Evolutionary conservation across 495 filamentous ascomycete species (phyloP).

Genomic region (Letharia columbiana): DNA sequence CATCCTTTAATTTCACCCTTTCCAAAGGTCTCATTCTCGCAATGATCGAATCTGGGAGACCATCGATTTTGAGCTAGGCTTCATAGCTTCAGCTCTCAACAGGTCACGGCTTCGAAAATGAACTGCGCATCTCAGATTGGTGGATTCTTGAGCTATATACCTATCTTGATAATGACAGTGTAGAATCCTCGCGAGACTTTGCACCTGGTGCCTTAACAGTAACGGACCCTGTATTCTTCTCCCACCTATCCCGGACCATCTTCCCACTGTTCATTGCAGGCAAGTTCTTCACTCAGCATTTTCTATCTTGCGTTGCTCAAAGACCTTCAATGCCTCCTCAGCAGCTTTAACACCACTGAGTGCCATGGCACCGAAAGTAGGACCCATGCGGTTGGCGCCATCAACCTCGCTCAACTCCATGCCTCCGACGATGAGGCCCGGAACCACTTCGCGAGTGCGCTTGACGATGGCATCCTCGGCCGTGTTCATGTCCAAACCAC

Average conservation of each 20-base stretch:
- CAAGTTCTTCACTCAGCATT: constrained; percentile 16
- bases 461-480: constrained; percentile 90
- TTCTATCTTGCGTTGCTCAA: constrained; percentile 64
- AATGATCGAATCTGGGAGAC: no score
- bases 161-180: neutral
- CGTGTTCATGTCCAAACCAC: constrained; percentile 79
- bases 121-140: neutral
- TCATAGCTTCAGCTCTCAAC: neutral
- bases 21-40: no score
- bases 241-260: neutral
- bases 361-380: constrained; percentile 76
- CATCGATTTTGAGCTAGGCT: neutral
- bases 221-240: neutral
- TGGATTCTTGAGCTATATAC: neutral
- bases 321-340: constrained; percentile 69
- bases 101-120: neutral
- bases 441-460: constrained; percentile 75
- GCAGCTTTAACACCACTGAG: constrained; percentile 80
- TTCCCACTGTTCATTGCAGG: neutral
- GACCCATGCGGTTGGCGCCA: constrained; percentile 78
- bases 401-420: constrained; percentile 92
- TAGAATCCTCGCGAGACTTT: neutral
- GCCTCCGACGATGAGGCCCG: constrained; percentile 81
- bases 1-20: no score
- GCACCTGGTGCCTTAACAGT: neutral